Conservation (phyloP, 225 moss, liverwort and hornwort genomes). For the Rhytidiadelphus loreus region DNA sequence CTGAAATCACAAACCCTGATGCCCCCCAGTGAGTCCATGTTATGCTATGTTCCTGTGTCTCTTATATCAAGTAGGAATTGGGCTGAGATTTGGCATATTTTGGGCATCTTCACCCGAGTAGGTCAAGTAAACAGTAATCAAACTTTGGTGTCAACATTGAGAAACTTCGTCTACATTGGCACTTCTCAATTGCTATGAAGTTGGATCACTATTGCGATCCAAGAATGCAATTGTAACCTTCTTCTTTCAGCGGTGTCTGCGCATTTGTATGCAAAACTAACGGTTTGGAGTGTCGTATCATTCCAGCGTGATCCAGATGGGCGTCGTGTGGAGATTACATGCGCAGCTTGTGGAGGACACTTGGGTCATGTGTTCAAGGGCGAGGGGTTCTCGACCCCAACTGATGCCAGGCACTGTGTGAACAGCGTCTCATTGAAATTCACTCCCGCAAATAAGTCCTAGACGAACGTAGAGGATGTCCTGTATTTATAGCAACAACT, state of each 20-base stretch:
- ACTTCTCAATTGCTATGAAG: too few relatives aligned
- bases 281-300: neutral
- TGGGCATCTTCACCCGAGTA: neutral
- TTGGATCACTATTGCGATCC: neutral
- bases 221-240: neutral
- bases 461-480: neutral
- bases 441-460: constrained; percentile 43
- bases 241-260: neutral
- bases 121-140: neutral
- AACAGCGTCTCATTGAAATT: constrained; percentile 88
- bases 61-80: neutral
- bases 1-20: neutral
- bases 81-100: too few relatives aligned
- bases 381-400: constrained; percentile 78
- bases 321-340: constrained; percentile 77
- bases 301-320: constrained; percentile 69
- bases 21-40: neutral
- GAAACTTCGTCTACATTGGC: neutral
- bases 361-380: constrained; percentile 94
- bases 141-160: neutral
- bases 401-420: constrained; percentile 84
- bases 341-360: constrained; percentile 84
- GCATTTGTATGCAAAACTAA: neutral
- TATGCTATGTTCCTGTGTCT: too few relatives aligned
- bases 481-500: neutral